These are phyloP conservation scores for Solanum chiquidenum DNA, from an alignment of 257 asterid species.

Conservation along the genomic window DNA sequence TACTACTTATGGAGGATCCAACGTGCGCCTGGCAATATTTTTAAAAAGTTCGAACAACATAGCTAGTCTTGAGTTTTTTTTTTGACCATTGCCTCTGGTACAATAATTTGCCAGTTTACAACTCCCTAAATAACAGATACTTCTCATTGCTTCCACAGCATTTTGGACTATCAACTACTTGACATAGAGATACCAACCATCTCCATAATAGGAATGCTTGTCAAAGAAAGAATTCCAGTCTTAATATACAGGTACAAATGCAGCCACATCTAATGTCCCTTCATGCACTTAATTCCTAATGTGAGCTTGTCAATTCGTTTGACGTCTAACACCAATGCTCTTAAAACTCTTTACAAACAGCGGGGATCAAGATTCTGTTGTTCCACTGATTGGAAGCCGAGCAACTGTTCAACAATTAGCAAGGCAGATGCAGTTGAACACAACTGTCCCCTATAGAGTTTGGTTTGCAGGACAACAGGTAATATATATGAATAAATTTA, in stretches of 20 bases:
- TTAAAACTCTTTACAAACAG: slow-evolving; percentile 16
- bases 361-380: slow-evolving; percentile 73
- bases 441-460: slow-evolving; percentile 49
- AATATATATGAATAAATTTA: background rate
- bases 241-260: slow-evolving; percentile 49
- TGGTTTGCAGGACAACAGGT: slow-evolving; percentile 69
- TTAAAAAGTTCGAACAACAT: background rate
- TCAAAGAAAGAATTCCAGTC: slow-evolving; percentile 43
- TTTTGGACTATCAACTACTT: slow-evolving; percentile 49
- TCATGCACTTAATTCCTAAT: background rate
- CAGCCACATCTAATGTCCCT: background rate
- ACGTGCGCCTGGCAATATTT: background rate
- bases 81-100: background rate
- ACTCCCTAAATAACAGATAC: background rate
- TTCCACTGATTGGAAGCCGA: slow-evolving; percentile 63
- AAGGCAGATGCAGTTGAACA: slow-evolving; percentile 27
- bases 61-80: background rate
- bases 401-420: slow-evolving; percentile 35
- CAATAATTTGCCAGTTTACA: background rate
- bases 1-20: background rate
- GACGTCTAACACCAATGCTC: background rate
- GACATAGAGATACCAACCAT: slow-evolving; percentile 58
- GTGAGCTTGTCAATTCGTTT: background rate
- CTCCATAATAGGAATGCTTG: slow-evolving; percentile 34
- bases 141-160: slow-evolving; percentile 17